These are phyloP conservation scores for Spatholobus suberectus DNA, from an alignment of 306 rosid genomes.

Conservation along the genomic window DNA sequence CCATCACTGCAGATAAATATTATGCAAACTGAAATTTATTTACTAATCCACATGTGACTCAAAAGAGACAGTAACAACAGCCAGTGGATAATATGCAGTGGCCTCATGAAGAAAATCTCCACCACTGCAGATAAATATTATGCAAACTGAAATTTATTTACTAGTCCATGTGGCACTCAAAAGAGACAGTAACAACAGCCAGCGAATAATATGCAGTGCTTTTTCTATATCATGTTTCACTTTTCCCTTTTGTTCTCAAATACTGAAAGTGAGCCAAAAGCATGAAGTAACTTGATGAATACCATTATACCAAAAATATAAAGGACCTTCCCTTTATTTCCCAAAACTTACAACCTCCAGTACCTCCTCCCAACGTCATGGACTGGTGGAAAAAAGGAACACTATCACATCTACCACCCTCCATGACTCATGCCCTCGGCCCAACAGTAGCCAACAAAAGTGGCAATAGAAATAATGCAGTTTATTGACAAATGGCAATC, in stretches of 20 bases:
- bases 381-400: background rate
- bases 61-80: constrained; percentile 18
- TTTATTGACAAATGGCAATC: constrained; percentile 15
- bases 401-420: constrained; percentile 32
- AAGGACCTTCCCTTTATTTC: background rate
- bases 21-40: constrained; percentile 19
- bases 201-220: constrained; percentile 17
- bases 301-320: background rate
- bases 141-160: constrained; percentile 15
- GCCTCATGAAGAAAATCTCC: constrained; percentile 46
- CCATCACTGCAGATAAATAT: constrained; percentile 57
- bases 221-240: constrained; percentile 19
- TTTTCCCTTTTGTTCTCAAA: constrained; percentile 9
- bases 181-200: constrained; percentile 25
- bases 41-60: constrained; percentile 17
- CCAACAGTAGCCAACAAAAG: constrained; percentile 24
- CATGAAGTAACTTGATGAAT: background rate
- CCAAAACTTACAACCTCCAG: background rate
- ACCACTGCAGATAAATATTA: constrained; percentile 56
- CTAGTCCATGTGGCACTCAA: constrained; percentile 9
- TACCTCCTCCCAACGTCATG: background rate
- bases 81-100: constrained; percentile 37
- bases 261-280: background rate
- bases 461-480: constrained; percentile 19
- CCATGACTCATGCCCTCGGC: constrained; percentile 16